These are phyloP conservation scores for Debaryomyces singareniensis DNA, from an alignment of 1,139 yeast species.

Conservation along the genomic window DNA sequence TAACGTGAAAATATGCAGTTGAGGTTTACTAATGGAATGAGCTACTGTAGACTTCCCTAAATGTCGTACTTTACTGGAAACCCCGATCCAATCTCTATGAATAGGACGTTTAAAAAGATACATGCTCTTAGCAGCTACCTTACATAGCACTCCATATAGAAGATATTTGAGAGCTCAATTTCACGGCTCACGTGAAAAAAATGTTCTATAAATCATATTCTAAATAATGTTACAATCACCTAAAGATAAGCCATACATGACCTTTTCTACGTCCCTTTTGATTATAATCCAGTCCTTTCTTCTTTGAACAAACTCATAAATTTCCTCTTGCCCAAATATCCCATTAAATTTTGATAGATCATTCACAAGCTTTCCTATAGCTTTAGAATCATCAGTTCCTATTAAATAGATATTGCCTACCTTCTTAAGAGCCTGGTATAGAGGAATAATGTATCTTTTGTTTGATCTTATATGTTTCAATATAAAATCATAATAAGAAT, in stretches of 20 bases:
- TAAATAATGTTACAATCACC: constrained; percentile 45
- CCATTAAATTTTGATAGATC: constrained; percentile 87
- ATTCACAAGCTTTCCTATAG: constrained; percentile 76
- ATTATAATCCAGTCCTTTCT: constrained; percentile 82
- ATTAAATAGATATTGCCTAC: constrained; percentile 79
- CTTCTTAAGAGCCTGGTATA: constrained; percentile 75
- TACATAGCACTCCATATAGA: too few relatives aligned
- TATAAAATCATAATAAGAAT: constrained; percentile 69
- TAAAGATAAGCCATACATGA: constrained; percentile 86
- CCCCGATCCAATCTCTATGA: too few relatives aligned
- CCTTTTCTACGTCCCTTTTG: constrained; percentile 77
- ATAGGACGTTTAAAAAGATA: too few relatives aligned
- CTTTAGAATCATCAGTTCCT: constrained; percentile 70
- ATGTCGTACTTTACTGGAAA: too few relatives aligned
- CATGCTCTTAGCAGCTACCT: too few relatives aligned
- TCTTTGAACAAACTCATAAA: constrained; percentile 84
- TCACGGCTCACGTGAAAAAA: too few relatives aligned
- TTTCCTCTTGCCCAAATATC: constrained; percentile 85
- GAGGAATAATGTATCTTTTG: constrained; percentile 66
- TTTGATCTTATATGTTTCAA: constrained; percentile 46
- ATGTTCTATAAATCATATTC: too few relatives aligned
- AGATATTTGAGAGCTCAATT: too few relatives aligned
- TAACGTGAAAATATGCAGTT: too few relatives aligned
- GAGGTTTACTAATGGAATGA: too few relatives aligned
- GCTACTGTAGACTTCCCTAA: too few relatives aligned